phyloP scores from a whole-genome alignment of 495 filamentous ascomycete species.

The Penicillium angulare region DNA sequence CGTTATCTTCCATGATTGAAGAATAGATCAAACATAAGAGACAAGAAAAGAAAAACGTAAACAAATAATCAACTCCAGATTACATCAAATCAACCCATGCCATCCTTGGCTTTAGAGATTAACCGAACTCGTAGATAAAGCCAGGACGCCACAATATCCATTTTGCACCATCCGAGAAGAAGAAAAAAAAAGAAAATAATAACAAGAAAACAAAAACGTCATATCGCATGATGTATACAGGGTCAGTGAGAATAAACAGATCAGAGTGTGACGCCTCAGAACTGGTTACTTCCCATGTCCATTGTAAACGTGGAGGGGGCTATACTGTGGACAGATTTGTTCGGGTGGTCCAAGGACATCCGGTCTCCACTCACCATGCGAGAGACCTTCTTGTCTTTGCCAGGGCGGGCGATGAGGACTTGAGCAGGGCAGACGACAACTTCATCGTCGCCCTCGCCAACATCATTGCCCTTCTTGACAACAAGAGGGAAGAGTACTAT shows the following conservation, averaged over 20 bases:
- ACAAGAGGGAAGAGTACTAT: slow-evolving; percentile 93
- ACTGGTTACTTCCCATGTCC: slow-evolving; percentile 49
- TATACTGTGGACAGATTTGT: slow-evolving; percentile 44
- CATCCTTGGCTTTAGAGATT: slow-evolving; percentile 2
- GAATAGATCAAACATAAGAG: slow-evolving; percentile 10
- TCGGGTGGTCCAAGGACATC: slow-evolving; percentile 43
- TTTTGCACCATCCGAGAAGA: slow-evolving; percentile 2
- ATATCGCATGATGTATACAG: background rate
- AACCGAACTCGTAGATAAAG: slow-evolving; percentile 3
- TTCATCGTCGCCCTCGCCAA: slow-evolving; percentile 81
- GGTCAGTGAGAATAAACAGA: slow-evolving; percentile 18
- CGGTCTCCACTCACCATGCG: slow-evolving; percentile 45
- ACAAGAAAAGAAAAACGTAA: slow-evolving; percentile 18
- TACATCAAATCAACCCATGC: slow-evolving; percentile 16
- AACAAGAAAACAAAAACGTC: slow-evolving; percentile 6
- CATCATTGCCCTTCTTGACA: slow-evolving; percentile 88
- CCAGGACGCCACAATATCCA: slow-evolving; percentile 16
- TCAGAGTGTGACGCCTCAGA: slow-evolving; percentile 47
- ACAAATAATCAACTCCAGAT: slow-evolving; percentile 16
- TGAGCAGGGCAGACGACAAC: slow-evolving; percentile 92
- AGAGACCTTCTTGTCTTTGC: slow-evolving; percentile 44
- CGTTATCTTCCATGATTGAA: slow-evolving; percentile 17
- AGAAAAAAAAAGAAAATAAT: background rate
- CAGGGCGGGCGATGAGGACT: slow-evolving; percentile 65
- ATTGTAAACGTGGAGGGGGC: slow-evolving; percentile 43